Conservation (phyloP, 2,329 filamentous ascomycete genomes). For the Microdochium bolleyi region DNA sequence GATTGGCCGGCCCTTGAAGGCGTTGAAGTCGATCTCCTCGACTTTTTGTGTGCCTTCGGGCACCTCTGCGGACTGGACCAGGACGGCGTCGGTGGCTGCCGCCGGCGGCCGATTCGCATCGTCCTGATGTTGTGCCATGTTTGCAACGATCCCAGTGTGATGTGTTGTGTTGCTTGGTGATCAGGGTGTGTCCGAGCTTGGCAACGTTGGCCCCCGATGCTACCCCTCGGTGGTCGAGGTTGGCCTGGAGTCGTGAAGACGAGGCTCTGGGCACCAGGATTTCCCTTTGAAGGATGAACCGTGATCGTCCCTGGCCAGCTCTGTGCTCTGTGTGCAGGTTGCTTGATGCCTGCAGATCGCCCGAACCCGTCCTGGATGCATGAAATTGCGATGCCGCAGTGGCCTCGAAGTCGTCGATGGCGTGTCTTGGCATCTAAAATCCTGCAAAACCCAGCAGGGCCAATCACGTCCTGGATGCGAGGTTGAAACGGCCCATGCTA, state of each 20-base stretch:
- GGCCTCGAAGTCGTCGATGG: background rate
- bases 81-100: conserved; percentile 68
- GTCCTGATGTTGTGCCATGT: conserved; percentile 13
- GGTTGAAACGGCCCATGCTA: background rate
- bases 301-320: too few species aligned
- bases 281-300: too few species aligned
- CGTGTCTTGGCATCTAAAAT: background rate
- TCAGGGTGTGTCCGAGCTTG: too few species aligned
- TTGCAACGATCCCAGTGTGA: background rate
- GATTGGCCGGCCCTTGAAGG: conserved; percentile 64
- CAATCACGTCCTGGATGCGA: background rate
- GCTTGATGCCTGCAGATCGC: too few species aligned
- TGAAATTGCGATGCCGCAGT: background rate
- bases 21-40: conserved; percentile 86
- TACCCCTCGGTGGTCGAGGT: background rate
- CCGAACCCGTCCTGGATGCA: too few species aligned
- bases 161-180: background rate
- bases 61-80: conserved; percentile 76
- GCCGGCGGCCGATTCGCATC: conserved; percentile 40
- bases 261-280: too few species aligned
- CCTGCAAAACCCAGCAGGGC: background rate
- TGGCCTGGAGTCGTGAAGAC: too few species aligned
- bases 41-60: conserved; percentile 74
- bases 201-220: too few species aligned
- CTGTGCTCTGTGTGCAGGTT: too few species aligned